Conservation (phyloP, 495 filamentous ascomycete species). For the Paragyromitra xinjiangensis region DNA sequence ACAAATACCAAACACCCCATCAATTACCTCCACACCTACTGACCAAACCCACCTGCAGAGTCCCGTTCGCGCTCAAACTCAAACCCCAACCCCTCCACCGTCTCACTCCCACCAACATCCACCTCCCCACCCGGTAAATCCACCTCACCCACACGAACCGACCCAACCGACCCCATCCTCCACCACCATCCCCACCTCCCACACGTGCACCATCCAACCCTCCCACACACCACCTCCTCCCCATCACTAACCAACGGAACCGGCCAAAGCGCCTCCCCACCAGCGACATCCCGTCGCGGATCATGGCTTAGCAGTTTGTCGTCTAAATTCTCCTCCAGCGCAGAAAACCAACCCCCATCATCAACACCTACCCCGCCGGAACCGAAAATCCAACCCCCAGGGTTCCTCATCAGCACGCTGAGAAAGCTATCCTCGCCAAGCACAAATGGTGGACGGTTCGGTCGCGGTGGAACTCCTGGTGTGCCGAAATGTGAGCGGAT, state of each 20-base stretch:
- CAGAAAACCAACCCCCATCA: constrained; percentile 59
- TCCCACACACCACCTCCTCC: constrained; percentile 45
- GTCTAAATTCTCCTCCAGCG: constrained; percentile 81
- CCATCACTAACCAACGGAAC: constrained; percentile 30
- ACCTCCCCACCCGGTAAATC: constrained; percentile 1
- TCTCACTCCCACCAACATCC: constrained; percentile 27
- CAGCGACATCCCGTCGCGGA: constrained; percentile 64
- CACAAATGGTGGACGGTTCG: constrained; percentile 22
- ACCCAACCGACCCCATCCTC: constrained; percentile 1
- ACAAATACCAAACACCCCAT: not conserved
- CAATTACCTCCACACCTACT: not conserved
- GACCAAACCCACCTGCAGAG: constrained; percentile 17
- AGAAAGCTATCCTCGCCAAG: constrained; percentile 78
- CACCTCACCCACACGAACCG: not conserved
- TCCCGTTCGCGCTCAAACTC: constrained; percentile 41
- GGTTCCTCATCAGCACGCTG: constrained; percentile 82
- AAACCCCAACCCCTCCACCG: constrained; percentile 27
- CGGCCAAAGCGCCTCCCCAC: constrained; percentile 17
- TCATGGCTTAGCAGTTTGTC: constrained; percentile 94
- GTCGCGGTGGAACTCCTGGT: constrained; percentile 58
- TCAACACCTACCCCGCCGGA: constrained; percentile 57
- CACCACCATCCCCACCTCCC: constrained; percentile 26
- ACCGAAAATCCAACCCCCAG: constrained; percentile 61
- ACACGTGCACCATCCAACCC: constrained; percentile 34
- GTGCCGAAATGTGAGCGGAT: constrained; percentile 73